Evolutionary conservation across 2,329 filamentous ascomycete species (phyloP), one percentile per base, ranked within the genome.

Genomic region (Ceratocystis diversiconidia): DNA sequence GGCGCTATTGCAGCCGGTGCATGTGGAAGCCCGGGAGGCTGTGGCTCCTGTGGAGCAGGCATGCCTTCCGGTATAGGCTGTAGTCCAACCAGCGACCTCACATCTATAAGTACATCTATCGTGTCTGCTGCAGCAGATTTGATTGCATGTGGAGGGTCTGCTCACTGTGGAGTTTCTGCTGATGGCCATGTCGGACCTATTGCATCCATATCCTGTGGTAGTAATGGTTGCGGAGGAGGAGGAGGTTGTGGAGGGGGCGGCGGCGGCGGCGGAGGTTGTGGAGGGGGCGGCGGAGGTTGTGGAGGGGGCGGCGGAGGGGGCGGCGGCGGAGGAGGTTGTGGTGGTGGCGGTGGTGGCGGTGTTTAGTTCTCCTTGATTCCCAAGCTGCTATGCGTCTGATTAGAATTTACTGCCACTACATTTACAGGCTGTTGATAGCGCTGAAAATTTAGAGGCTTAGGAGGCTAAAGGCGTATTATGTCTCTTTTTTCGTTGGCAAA

Each of bases 1-100:
- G 75, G 75, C 1, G 76, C 76, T 2, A 73, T 77, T 0, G 76
- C 76, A 0, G 74, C 75, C 1, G 79, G 80, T 2, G 76, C 75
- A 5, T 77, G 78, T 57, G 77, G 79, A 46, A 74, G 75, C 4
- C 74, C 76, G 1, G 74, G 75, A 0, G 74, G 77, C 1, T 72
- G 75, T 55, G 73, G 73, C 25, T 55, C 41, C 41, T 62, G 63
- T 55, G 64, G 65, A 30, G 4, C 28, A 67, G 67, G 2, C 64
- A 70, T 60, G 64, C 72, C 61, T 65, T 71, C 55, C 7, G 64
- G 70, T 30, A 64, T 67, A 17, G 46, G 64, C 19, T 63, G 69
- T 22, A 62, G 67, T 6, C 63, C 68, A 3, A 65, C 67, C 8
- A 19, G 17, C 8, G 5, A 22, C 19, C 6, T 22, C n/a, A 2